These are phyloP conservation scores for Raddia guianensis DNA, from an alignment of 176 grass and related monocot species.

Conservation along the genomic window DNA sequence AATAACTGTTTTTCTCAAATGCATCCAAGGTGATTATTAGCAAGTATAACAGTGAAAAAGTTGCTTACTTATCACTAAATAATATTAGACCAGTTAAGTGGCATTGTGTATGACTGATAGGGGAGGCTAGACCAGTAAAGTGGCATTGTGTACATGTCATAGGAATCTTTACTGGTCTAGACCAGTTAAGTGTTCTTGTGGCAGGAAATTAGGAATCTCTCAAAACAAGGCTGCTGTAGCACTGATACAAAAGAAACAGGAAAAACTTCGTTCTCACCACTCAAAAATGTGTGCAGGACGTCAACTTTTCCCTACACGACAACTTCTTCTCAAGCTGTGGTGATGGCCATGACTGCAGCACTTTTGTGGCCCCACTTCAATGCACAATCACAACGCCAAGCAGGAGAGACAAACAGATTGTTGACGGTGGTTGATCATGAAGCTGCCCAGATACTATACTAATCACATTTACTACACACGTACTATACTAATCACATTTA, in stretches of 20 bases:
- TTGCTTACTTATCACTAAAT: background rate
- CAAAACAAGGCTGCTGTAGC: background rate
- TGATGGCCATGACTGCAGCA: no score
- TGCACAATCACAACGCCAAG: no score
- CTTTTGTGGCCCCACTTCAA: no score
- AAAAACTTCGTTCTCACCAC: no score
- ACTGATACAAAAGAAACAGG: background rate
- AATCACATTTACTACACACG: no score
- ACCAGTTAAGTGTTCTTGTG: background rate
- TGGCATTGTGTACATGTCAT: background rate
- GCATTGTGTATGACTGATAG: background rate
- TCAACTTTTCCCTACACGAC: no score
- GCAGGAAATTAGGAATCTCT: background rate
- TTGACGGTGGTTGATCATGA: no score
- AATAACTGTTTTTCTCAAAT: background rate
- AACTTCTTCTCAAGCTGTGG: no score
- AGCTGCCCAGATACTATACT: no score
- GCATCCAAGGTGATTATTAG: background rate
- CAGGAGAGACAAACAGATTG: no score
- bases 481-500: no score
- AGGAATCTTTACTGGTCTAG: background rate
- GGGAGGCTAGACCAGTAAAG: background rate
- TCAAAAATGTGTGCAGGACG: no score
- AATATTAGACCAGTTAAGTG: constrained; percentile 7
- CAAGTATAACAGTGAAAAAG: background rate